Percentiles rank a stretch among this genome's conserved stretches.
Evolutionary conservation across 768 basidiomycete genomes (phyloP).

Genomic region (Hemileccinum impolitum): DNA sequence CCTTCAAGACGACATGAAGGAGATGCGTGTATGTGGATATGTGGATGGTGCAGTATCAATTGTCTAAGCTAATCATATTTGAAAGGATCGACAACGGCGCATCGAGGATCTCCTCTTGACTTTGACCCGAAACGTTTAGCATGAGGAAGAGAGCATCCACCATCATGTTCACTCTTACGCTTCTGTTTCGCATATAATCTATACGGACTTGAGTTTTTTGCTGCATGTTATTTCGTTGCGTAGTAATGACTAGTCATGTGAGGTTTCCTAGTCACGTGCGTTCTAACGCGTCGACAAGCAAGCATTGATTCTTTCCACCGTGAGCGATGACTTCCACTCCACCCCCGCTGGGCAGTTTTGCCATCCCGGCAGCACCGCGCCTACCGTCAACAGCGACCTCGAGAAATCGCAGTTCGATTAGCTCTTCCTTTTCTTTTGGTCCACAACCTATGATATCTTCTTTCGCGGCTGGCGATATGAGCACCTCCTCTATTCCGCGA

Average conservation of each 20-base stretch:
- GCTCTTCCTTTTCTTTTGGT: conserved; percentile 80
- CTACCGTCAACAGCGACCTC: conserved; percentile 52
- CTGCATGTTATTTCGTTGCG: neutral
- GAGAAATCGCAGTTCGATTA: conserved; percentile 65
- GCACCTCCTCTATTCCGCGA: conserved; percentile 52
- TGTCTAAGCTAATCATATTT: conserved; percentile 2
- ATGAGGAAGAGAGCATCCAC: conserved; percentile 16
- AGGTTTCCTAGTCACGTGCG: neutral
- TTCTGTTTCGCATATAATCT: neutral
- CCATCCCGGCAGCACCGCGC: conserved; percentile 46
- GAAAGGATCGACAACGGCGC: conserved; percentile 68
- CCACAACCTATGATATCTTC: conserved; percentile 75
- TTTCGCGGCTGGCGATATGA: conserved; percentile 61
- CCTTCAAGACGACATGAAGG: conserved; percentile 79
- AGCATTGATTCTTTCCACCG: no score
- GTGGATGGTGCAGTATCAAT: neutral
- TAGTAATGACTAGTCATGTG: neutral
- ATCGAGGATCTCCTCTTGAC: conserved; percentile 71
- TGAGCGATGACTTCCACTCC: conserved; percentile 41
- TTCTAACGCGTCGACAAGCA: no score
- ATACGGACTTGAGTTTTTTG: neutral
- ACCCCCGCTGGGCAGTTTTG: conserved; percentile 43
- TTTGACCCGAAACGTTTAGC: conserved; percentile 65
- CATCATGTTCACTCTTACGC: neutral
- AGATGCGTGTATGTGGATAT: conserved; percentile 56